phyloP scores from a whole-genome alignment of 2,329 filamentous ascomycete genomes.

The Fusarium nodosum region DNA sequence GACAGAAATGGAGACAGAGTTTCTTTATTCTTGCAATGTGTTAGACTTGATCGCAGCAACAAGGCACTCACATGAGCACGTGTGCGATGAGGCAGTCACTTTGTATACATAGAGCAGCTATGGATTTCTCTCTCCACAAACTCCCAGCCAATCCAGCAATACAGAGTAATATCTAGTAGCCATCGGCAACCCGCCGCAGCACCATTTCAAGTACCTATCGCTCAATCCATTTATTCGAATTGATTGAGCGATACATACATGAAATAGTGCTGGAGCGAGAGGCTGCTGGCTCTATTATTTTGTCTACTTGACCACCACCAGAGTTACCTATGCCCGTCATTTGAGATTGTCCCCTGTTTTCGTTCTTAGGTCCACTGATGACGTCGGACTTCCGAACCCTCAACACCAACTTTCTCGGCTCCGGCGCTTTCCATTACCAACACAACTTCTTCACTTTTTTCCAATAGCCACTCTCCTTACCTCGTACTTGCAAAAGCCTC shows the following conservation, averaged over 20 bases:
- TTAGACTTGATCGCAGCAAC: background rate
- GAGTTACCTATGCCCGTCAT: background rate
- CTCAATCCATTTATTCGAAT: background rate
- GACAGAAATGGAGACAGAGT: background rate
- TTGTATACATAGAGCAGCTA: background rate
- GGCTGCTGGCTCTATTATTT: background rate
- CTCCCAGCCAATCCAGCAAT: too few species aligned
- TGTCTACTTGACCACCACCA: background rate
- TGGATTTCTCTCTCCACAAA: background rate
- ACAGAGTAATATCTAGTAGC: too few species aligned
- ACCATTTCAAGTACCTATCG: background rate
- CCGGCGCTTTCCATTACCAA: slow-evolving; percentile 28
- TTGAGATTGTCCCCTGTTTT: background rate
- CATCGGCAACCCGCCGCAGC: too few species aligned
- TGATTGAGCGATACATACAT: too few species aligned
- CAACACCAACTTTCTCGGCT: slow-evolving; percentile 45
- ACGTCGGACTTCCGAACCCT: slow-evolving; percentile 52
- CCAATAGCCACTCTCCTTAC: background rate
- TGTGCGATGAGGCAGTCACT: background rate
- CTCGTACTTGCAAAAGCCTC: rapidly evolving
- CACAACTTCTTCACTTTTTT: slow-evolving; percentile 25
- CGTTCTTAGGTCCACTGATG: slow-evolving; percentile 45
- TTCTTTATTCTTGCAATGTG: background rate
- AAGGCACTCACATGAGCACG: background rate
- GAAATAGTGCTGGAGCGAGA: too few species aligned